Evolutionary conservation across 169 alveolate genomes (phyloP).

Genomic region (Cyclospora cayetanensis): DNA sequence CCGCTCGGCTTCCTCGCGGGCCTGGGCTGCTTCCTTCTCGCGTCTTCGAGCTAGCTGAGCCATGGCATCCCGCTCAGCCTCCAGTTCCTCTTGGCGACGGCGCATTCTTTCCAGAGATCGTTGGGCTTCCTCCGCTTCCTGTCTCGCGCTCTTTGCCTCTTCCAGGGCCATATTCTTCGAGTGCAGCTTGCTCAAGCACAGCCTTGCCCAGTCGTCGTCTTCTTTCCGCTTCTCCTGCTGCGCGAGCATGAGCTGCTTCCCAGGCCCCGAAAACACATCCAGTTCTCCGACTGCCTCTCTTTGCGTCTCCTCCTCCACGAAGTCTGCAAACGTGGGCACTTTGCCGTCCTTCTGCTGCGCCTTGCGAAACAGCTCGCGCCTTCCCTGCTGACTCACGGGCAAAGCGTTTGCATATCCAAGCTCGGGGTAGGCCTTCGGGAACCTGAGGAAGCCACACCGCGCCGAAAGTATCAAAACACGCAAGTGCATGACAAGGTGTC

Average conservation of each 20-base stretch:
- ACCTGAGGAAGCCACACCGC: neutral
- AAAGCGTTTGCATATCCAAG: constrained; percentile 46
- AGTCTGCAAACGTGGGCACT: constrained; percentile 49
- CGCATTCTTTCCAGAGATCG: constrained; percentile 30
- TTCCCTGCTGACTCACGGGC: constrained; percentile 52
- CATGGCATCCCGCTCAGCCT: constrained; percentile 48
- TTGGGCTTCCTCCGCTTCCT: constrained; percentile 39
- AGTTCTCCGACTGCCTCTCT: neutral
- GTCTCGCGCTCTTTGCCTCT: constrained; percentile 17
- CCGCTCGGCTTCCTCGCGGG: constrained; percentile 32
- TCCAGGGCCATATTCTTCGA: constrained; percentile 47
- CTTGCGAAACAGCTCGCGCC: constrained; percentile 36
- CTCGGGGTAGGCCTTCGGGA: constrained; percentile 41
- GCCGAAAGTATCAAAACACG: too few relatives aligned
- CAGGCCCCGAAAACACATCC: too few relatives aligned
- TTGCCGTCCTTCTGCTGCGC: constrained; percentile 50
- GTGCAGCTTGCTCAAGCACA: constrained; percentile 49
- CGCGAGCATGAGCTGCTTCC: constrained; percentile 17
- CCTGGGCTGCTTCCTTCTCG: constrained; percentile 40
- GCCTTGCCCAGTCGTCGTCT: constrained; percentile 61
- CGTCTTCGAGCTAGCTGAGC: constrained; percentile 45
- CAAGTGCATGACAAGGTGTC: too few relatives aligned
- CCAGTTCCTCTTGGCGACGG: constrained; percentile 25
- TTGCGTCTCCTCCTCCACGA: constrained; percentile 31
- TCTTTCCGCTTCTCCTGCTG: constrained; percentile 43